Percentiles rank a stretch among this genome's conserved stretches.
Conservation (phyloP, 345 rosid species). For the Aurinia saxatilis region DNA sequence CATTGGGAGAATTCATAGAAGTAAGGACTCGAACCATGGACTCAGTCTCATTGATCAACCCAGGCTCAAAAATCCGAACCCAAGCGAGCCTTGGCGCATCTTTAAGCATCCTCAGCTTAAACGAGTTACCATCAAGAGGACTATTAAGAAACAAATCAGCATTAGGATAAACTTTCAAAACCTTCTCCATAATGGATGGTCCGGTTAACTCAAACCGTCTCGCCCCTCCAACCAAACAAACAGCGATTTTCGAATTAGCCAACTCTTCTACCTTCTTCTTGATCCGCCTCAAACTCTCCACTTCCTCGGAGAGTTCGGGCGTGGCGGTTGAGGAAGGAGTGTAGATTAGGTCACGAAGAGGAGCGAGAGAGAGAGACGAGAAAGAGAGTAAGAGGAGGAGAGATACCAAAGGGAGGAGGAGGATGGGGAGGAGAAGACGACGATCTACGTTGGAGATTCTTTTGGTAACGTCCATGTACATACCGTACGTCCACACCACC, state of each 20-base stretch:
- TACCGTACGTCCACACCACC: too few species aligned
- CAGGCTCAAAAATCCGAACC: constrained; percentile 61
- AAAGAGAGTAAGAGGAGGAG: constrained; percentile 27
- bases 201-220: constrained; percentile 88
- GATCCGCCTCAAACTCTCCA: not conserved
- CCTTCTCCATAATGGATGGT: constrained; percentile 67
- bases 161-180: constrained; percentile 58
- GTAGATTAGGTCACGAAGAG: constrained; percentile 24
- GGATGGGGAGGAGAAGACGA: constrained; percentile 29
- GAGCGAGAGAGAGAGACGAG: constrained; percentile 12
- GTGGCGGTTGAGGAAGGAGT: constrained; percentile 15
- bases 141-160: constrained; percentile 82
- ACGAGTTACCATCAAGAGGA: constrained; percentile 58
- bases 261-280: constrained; percentile 17
- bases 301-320: not conserved
- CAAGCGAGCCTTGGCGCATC: constrained; percentile 57
- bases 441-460: constrained; percentile 43
- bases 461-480: not conserved
- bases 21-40: constrained; percentile 65
- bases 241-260: constrained; percentile 54
- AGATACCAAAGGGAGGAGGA: constrained; percentile 26
- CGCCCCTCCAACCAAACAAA: constrained; percentile 93
- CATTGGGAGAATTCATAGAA: constrained; percentile 68
- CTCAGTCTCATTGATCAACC: constrained; percentile 39
- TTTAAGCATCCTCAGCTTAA: constrained; percentile 57